phyloP scores from a whole-genome alignment of 805 yeast species.

The Lachancea lanzarotensis region DNA sequence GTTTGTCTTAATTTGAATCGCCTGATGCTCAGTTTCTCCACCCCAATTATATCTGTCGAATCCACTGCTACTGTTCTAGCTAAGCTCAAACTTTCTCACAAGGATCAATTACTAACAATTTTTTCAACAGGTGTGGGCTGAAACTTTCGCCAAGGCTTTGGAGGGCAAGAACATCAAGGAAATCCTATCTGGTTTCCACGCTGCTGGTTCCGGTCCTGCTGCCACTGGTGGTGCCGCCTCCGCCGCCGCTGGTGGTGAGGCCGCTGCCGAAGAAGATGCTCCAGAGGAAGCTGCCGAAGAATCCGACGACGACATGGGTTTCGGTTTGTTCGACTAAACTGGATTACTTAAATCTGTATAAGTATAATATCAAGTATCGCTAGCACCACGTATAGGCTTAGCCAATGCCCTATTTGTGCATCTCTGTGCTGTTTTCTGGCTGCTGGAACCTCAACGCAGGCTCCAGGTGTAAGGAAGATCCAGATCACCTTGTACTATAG shows the following conservation, averaged over 20 bases:
- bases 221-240: constrained; percentile 40
- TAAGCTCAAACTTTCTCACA: neutral
- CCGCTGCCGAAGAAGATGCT: constrained; percentile 46
- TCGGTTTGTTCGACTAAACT: constrained; percentile 83
- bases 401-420: too few relatives aligned
- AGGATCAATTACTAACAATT: constrained; percentile 4
- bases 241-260: constrained; percentile 41
- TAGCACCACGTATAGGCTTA: too few relatives aligned
- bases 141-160: constrained; percentile 73
- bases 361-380: neutral
- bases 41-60: neutral
- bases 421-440: too few relatives aligned
- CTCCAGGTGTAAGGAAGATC: too few relatives aligned
- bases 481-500: too few relatives aligned
- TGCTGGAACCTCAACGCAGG: too few relatives aligned
- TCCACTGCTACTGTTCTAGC: neutral
- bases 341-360: neutral
- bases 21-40: too few relatives aligned
- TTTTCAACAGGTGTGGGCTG: constrained; percentile 60
- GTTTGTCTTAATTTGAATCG: too few relatives aligned
- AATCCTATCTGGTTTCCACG: constrained; percentile 54
- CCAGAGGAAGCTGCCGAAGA: constrained; percentile 59
- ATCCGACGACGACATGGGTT: constrained; percentile 85
- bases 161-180: constrained; percentile 75
- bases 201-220: constrained; percentile 39